These are phyloP conservation scores for Tricholoma terreum DNA, from an alignment of 768 basidiomycete genomes.

Conservation along the genomic window DNA sequence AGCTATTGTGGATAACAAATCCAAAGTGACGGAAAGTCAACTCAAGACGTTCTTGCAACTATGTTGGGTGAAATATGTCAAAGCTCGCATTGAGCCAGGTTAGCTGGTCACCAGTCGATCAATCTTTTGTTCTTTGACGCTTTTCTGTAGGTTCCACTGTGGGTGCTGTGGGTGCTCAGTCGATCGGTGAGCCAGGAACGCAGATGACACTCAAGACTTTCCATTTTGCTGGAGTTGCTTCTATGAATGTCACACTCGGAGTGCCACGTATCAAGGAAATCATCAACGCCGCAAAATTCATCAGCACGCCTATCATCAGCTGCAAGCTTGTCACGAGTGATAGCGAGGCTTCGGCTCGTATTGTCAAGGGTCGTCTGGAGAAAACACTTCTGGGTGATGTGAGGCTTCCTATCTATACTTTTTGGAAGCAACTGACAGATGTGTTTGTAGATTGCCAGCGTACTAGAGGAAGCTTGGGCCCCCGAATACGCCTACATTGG, in stretches of 20 bases:
- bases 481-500: constrained; percentile 91
- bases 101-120: not conserved
- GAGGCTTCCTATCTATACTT: constrained; percentile 19
- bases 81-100: constrained; percentile 97
- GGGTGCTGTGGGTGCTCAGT: constrained; percentile 97
- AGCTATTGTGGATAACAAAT: constrained; percentile 81
- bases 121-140: not conserved
- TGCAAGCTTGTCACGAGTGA: constrained; percentile 84
- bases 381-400: constrained; percentile 95
- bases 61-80: constrained; percentile 89
- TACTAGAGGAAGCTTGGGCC: constrained; percentile 96
- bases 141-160: constrained; percentile 80
- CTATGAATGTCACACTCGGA: constrained; percentile 99
- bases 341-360: constrained; percentile 93
- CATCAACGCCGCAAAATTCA: constrained; percentile 96
- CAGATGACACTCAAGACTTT: constrained; percentile 99
- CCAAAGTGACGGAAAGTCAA: constrained; percentile 84
- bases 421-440: not conserved
- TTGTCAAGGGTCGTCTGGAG: constrained; percentile 95
- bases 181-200: constrained; percentile 98
- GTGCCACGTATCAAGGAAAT: constrained; percentile 99
- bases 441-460: constrained; percentile 69
- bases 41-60: constrained; percentile 77
- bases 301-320: constrained; percentile 98
- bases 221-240: constrained; percentile 99